Evolutionary conservation across 1,139 yeast genomes (phyloP).

Genomic region (Arxiozyma bovina): DNA sequence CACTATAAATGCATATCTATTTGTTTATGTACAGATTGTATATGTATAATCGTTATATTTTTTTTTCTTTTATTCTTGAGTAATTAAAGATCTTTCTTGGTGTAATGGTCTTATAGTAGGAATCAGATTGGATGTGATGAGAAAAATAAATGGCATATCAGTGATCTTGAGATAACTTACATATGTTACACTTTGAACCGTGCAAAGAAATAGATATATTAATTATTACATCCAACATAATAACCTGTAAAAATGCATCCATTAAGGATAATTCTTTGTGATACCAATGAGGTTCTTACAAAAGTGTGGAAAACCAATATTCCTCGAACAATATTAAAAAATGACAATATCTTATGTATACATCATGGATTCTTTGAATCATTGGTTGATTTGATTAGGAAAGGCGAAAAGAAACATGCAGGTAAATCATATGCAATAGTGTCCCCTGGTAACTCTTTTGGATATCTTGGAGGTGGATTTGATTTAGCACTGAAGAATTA

Average conservation of each 20-base stretch:
- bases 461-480: constrained; percentile 45
- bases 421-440: constrained; percentile 30
- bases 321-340: constrained; percentile 5
- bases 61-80: background rate
- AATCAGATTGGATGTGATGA: background rate
- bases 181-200: background rate
- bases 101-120: background rate
- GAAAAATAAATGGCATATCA: background rate
- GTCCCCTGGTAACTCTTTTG: constrained; percentile 48
- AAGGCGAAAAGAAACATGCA: background rate
- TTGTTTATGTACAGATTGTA: background rate
- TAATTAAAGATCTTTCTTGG: background rate
- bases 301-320: constrained; percentile 13
- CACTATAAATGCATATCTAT: background rate
- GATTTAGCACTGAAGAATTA: constrained; percentile 37
- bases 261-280: constrained; percentile 18
- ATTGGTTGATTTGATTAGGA: constrained; percentile 7
- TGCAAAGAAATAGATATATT: too few species aligned
- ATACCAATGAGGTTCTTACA: constrained; percentile 14
- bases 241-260: background rate
- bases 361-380: constrained; percentile 15
- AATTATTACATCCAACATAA: too few species aligned
- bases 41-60: background rate
- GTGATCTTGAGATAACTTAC: background rate
- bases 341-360: constrained; percentile 8